A percentile compares a stretch with the other conserved stretches of the same genome.
These are phyloP conservation scores for Trichocladium uniseriatum DNA, from an alignment of 495 filamentous ascomycete species.

Conservation along the genomic window DNA sequence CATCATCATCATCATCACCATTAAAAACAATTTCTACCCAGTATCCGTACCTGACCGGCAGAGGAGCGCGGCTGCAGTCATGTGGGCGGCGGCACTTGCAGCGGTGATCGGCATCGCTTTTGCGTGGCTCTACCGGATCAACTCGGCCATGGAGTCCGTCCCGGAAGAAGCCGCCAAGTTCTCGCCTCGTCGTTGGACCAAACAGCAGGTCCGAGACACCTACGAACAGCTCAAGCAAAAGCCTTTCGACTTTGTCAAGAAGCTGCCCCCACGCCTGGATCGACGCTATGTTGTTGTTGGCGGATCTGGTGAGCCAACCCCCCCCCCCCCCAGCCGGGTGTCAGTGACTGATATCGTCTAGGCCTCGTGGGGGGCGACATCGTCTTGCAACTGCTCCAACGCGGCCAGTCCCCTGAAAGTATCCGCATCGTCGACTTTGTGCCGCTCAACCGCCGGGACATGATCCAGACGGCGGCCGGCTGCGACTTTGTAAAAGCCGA, in stretches of 20 bases:
- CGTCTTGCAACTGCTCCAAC: constrained; percentile 44
- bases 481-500: constrained; percentile 44
- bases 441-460: constrained; percentile 32
- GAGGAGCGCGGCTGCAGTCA: no score
- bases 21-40: no score
- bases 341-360: constrained; percentile 13
- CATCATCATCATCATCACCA: no score
- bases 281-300: constrained; percentile 51
- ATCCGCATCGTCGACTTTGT: constrained; percentile 48
- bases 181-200: constrained; percentile 46
- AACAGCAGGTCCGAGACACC: constrained; percentile 37
- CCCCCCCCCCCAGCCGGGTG: no score
- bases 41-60: no score
- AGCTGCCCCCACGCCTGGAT: constrained; percentile 43
- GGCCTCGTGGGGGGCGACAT: constrained; percentile 51
- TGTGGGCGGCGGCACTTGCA: not conserved
- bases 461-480: constrained; percentile 27
- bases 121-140: constrained; percentile 44
- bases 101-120: constrained; percentile 21
- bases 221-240: constrained; percentile 38
- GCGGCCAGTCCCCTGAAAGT: constrained; percentile 43
- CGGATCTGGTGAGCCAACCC: constrained; percentile 38
- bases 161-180: constrained; percentile 35
- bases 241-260: constrained; percentile 40
- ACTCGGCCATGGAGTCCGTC: constrained; percentile 39